A percentile compares a stretch with the other conserved stretches of the same genome.
Evolutionary conservation across 176 grass and related monocot genomes (phyloP).

Genomic region (Alloteropsis semialata): DNA sequence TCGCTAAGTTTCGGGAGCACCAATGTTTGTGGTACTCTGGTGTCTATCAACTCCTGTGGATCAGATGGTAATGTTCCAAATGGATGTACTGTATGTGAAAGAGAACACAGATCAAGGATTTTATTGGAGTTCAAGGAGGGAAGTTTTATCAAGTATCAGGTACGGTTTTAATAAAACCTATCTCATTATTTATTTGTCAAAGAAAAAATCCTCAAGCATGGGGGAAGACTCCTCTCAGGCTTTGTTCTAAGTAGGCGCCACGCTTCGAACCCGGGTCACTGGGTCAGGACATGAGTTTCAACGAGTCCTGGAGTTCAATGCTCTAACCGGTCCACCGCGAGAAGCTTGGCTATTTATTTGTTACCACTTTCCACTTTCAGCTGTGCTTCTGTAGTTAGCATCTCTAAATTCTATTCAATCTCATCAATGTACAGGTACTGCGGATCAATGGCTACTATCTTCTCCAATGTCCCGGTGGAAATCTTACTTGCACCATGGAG

Average conservation of each 20-base stretch:
- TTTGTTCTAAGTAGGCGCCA: too few species aligned
- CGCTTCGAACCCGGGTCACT: too few species aligned
- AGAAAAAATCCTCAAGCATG: too few species aligned
- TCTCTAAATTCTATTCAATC: constrained; percentile 27
- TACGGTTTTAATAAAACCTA: constrained; percentile 28
- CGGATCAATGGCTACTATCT: constrained; percentile 69
- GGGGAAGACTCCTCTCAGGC: too few species aligned
- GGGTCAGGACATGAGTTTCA: too few species aligned
- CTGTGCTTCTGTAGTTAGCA: constrained; percentile 16
- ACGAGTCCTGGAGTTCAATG: too few species aligned
- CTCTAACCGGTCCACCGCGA: too few species aligned
- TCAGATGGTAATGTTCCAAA: constrained; percentile 29
- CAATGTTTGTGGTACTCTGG: constrained; percentile 42
- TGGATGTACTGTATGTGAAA: constrained; percentile 1
- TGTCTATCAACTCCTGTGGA: constrained; percentile 33
- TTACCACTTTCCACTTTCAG: background rate
- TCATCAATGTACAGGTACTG: constrained; percentile 47
- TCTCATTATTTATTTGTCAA: constrained; percentile 13
- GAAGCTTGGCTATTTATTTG: constrained; percentile 30
- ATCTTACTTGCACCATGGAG: constrained; percentile 9
- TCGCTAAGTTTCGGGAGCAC: constrained; percentile 38
- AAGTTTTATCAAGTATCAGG: constrained; percentile 55
- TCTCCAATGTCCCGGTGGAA: constrained; percentile 61
- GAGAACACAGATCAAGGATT: constrained; percentile 34
- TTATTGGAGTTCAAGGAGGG: constrained; percentile 71